phyloP scores from a whole-genome alignment of 176 grass and related monocot genomes.

The Oryza nivara region DNA sequence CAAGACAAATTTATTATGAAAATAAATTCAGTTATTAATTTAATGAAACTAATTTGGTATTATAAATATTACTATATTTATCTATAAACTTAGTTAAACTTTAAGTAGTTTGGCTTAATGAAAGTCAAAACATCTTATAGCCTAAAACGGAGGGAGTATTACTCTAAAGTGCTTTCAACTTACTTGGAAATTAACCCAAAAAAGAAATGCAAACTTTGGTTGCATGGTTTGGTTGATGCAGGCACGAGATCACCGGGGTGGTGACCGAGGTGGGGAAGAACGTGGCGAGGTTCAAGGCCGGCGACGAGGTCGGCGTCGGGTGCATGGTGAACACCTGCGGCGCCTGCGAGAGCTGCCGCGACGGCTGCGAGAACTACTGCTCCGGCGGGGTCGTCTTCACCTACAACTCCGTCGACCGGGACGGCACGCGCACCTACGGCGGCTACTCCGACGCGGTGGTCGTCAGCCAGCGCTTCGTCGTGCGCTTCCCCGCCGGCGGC shows the following conservation, averaged over 20 bases:
- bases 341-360: conserved; percentile 51
- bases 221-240: conserved; percentile 16
- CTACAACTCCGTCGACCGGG: conserved; percentile 59
- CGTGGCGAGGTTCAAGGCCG: conserved; percentile 44
- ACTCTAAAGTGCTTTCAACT: too few relatives aligned
- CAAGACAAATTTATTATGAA: too few relatives aligned
- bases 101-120: too few relatives aligned
- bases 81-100: too few relatives aligned
- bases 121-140: too few relatives aligned
- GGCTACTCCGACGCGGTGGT: conserved; percentile 62
- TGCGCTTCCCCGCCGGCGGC: conserved; percentile 39
- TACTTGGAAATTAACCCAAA: too few relatives aligned
- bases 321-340: conserved; percentile 68
- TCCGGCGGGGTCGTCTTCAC: conserved; percentile 46
- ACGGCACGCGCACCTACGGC: conserved; percentile 51
- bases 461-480: conserved; percentile 49
- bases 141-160: too few relatives aligned
- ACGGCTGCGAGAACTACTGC: conserved; percentile 60
- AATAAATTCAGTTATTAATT: too few relatives aligned
- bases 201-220: too few relatives aligned
- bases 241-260: conserved; percentile 65
- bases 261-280: conserved; percentile 62
- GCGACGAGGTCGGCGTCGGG: conserved; percentile 60
- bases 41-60: too few relatives aligned
- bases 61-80: too few relatives aligned